Conservation (phyloP, 306 rosid species). For the Castanea mollissima region DNA sequence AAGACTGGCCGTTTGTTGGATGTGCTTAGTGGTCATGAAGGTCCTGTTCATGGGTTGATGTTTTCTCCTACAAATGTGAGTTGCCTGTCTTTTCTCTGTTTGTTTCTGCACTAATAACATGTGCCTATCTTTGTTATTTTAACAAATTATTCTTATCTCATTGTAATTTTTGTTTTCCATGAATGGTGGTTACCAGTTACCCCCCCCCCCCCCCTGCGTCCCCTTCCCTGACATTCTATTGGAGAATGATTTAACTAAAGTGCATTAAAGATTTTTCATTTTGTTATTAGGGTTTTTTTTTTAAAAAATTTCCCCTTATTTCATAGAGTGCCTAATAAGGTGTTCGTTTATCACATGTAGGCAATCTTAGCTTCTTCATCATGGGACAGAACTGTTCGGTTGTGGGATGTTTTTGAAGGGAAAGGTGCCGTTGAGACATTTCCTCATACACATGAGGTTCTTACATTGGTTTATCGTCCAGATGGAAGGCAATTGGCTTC, state of each 20-base stretch:
- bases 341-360: conserved; percentile 38
- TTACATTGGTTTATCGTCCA: conserved; percentile 83
- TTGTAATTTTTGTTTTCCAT: background rate
- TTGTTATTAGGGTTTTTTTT: background rate
- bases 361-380: conserved; percentile 88
- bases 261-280: background rate
- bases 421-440: conserved; percentile 92
- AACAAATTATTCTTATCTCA: background rate
- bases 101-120: background rate
- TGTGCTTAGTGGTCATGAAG: conserved; percentile 91
- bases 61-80: conserved; percentile 96
- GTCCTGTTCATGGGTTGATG: conserved; percentile 86
- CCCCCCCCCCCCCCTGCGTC: background rate
- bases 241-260: background rate
- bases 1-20: conserved; percentile 84
- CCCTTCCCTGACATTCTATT: background rate
- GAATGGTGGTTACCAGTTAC: background rate
- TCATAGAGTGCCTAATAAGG: conserved; percentile 5
- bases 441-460: conserved; percentile 85
- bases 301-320: background rate
- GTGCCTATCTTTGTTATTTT: background rate
- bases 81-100: conserved; percentile 6
- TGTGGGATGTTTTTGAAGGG: conserved; percentile 95
- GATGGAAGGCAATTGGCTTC: conserved; percentile 97
- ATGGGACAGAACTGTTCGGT: conserved; percentile 82